phyloP scores from a whole-genome alignment of 2,329 filamentous ascomycete genomes.

The Penicillium glabrum region DNA sequence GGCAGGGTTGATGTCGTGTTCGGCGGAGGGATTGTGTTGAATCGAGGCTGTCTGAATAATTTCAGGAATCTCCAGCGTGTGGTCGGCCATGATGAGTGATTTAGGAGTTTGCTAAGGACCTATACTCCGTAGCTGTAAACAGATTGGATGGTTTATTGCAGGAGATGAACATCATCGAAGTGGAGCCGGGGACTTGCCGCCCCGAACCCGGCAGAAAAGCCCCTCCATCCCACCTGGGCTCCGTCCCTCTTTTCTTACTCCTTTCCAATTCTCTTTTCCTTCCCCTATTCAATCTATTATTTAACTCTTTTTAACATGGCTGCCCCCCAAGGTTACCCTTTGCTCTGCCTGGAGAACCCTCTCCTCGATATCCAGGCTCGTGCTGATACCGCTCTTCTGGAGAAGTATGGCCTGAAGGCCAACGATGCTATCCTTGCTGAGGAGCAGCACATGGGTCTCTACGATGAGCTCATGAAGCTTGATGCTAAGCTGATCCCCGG shows the following conservation, averaged over 20 bases:
- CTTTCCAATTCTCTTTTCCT: conserved; percentile 5
- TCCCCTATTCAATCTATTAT: conserved; percentile 5
- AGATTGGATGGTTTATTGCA: background rate
- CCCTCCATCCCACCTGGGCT: conserved; percentile 19
- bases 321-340: conserved; percentile 74
- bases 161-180: background rate
- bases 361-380: conserved; percentile 93
- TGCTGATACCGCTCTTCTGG: conserved; percentile 76
- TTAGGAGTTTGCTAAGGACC: background rate
- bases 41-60: conserved; percentile 80
- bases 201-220: conserved; percentile 17
- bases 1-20: conserved; percentile 76
- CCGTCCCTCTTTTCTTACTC: background rate
- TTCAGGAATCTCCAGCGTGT: conserved; percentile 69
- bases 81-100: conserved; percentile 52
- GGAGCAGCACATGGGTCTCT: conserved; percentile 83
- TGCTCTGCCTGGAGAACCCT: conserved; percentile 95
- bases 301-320: conserved; percentile 59
- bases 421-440: conserved; percentile 98
- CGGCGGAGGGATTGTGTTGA: conserved; percentile 67
- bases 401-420: conserved; percentile 90
- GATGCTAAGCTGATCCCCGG: conserved; percentile 93
- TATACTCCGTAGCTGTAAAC: background rate
- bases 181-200: conserved; percentile 13
- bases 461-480: conserved; percentile 90